Evolutionary conservation across 2,329 filamentous ascomycete species (phyloP), one percentile per base, ranked within the genome.

Genomic region (Penicillium sp.): DNA sequence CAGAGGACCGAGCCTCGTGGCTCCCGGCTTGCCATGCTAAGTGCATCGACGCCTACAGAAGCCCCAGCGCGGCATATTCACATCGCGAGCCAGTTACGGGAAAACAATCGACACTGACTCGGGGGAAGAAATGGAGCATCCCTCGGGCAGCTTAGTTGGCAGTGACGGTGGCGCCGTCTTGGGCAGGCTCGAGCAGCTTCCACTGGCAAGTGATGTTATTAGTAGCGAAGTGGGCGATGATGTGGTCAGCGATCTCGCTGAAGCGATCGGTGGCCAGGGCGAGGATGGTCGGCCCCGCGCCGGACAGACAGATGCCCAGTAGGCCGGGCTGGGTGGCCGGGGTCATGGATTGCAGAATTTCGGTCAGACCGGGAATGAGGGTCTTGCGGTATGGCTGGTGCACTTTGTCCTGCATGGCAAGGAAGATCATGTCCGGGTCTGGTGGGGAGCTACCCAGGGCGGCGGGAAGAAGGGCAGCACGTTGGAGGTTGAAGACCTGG

Each of bases 321-420:
- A 99, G 86, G 5, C 95, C 95, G 1, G 90, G 88, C 74, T 97
- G 92, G 5, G 90, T 90, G 71, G 86, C 85, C 31, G 94, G 95
- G 11, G 91, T 96, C 82, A 98, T 93, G 61, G 90, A 94, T 75
- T 92, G 87, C 54, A 99, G 87, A 55, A 99, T 94, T 73, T 96
- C 90, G 15, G 90, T 90, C 58, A 99, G 84, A 0, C 94, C 95
- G 1, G 95, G 95, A 67, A 99, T 96, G 63, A 99, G 85, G 2
- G 86, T 89, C 78, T 95, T 89, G 55, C 95, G 89, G 81, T 99
- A 98, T 45, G 92, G 95, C 78, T 99, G 95, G 80, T 99, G 95
- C 62, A 99, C 87, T 79, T 93, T 96, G 81, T 99, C 95, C 79
- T 98, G 95, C 95, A 99, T 99, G 49, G 93, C 94, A 50, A 96